Base-by-base conservation (phyloP, 352 stramenopile species). In the Globisporangium mamillatum region DNA sequence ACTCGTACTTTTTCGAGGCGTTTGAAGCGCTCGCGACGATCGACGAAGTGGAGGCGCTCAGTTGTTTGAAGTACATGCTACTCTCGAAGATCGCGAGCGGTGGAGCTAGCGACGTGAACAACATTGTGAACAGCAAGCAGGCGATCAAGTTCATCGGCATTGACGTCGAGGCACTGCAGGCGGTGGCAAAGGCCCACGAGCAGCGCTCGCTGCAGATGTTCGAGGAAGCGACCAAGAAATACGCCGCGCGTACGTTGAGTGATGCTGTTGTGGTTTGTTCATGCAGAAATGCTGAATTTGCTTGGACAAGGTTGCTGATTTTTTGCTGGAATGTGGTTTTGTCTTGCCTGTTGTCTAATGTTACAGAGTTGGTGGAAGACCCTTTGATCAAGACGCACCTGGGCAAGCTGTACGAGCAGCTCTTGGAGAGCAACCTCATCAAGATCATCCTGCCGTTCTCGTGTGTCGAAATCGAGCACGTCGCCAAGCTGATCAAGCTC, bases 1-100 rank as follows among this genome's bases (percentile, higher is more conserved):
- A 99, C 77, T 99, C 97, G 55, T 99, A 99, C 89, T 99, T 99
- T 80, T 97, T 99, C 63, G 98, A 99, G 73, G 86, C 93, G 0
- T 98, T 98, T 66, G 96, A 98, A 76, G 97, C 95, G 7, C 98
- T 99, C 56, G 90, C 98, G 60, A 86, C 88, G 50, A 75, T 99
- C 16, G 94, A 99, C 74, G 84, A 97, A 62, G 72, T 76, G 20
- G 84, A 94, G 34, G 85, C 88, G 22, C 72, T 96, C 32, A 80
- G 80, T 41, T 98, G 92, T 65, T 82, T 99, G 46, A 99, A 99
- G 87, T 99, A 99, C 80, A 99, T 99, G 97, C 89, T 99, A 76
- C 86, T 99, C 3, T 96, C 93, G 73, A 97, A 98, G 74, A 91
- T 99, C 68, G 83, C 98, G 16, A 97, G 97, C 64, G 91, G 86